Percentiles rank a stretch among this genome's conserved stretches.
These are phyloP conservation scores for Scleromitrula shiraiana DNA, from an alignment of 2,329 filamentous ascomycete genomes.

Conservation along the genomic window DNA sequence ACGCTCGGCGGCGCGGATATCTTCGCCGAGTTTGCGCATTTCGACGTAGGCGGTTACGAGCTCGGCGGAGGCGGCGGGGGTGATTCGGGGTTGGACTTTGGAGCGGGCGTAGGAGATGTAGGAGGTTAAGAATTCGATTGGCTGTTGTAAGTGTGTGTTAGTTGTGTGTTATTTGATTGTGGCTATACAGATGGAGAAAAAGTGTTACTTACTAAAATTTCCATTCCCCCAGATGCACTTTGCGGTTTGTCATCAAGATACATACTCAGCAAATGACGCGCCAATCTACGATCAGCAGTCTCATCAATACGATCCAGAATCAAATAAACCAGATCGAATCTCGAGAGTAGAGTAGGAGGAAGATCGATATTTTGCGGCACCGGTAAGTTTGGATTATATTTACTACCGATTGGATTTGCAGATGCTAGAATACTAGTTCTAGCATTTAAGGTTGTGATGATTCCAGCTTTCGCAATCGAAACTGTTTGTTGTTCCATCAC, in stretches of 20 bases:
- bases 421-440: constrained; percentile 93
- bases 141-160: constrained; percentile 38
- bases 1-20: constrained; percentile 80
- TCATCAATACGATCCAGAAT: constrained; percentile 93
- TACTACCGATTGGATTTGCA: constrained; percentile 94
- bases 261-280: constrained; percentile 89
- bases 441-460: constrained; percentile 85
- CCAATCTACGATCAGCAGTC: constrained; percentile 76
- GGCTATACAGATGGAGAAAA: constrained; percentile 5
- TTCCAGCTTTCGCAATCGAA: constrained; percentile 69
- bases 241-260: constrained; percentile 93
- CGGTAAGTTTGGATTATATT: constrained; percentile 92
- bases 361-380: constrained; percentile 98
- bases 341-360: constrained; percentile 85
- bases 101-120: constrained; percentile 96
- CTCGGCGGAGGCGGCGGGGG: constrained; percentile 70
- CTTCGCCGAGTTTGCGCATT: constrained; percentile 88
- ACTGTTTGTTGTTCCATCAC: constrained; percentile 78
- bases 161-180: not conserved
- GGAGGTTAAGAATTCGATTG: constrained; percentile 88
- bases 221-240: constrained; percentile 63
- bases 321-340: constrained; percentile 95
- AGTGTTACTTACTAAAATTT: constrained; percentile 78
- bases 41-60: constrained; percentile 83
- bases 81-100: constrained; percentile 76